Evolutionary conservation across 495 filamentous ascomycete species (phyloP).

Genomic region (Xylaria cubensis): DNA sequence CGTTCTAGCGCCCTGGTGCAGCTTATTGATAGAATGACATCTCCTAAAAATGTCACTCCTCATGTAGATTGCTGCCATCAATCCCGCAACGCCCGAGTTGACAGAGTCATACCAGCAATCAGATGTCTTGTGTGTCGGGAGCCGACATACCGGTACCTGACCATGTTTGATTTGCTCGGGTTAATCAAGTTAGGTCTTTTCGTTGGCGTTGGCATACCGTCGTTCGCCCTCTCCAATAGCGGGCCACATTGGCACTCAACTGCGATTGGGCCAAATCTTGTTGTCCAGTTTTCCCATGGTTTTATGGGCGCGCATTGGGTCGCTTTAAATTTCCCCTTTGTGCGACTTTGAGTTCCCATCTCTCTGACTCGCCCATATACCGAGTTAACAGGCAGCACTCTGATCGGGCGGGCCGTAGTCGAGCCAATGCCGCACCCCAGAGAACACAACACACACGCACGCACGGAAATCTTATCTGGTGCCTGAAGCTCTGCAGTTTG

Average conservation of each 20-base stretch:
- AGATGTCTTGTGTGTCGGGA: background rate
- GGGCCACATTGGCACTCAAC: background rate
- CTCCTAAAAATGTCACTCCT: background rate
- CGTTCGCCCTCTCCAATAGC: constrained; percentile 1
- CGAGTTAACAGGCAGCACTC: constrained; percentile 10
- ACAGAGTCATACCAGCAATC: constrained; percentile 7
- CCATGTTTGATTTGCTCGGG: background rate
- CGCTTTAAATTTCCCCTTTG: background rate
- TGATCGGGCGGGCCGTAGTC: constrained; percentile 13
- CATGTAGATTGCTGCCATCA: background rate
- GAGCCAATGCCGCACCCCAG: constrained; percentile 10
- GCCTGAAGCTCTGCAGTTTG: constrained; percentile 12
- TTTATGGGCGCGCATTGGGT: background rate
- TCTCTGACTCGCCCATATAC: constrained; percentile 19
- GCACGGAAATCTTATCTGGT: constrained; percentile 13
- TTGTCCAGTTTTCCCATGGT: background rate
- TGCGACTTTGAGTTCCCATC: background rate
- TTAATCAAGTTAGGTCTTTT: background rate
- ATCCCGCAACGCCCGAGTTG: constrained; percentile 4
- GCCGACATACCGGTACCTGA: background rate
- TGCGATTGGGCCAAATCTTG: background rate
- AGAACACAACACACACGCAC: background rate
- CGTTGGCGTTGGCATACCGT: background rate
- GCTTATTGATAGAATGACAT: background rate
- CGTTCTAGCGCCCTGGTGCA: background rate